Conservation (phyloP, 108 stramenopile genomes). For the Nannochloropsis granulata region DNA sequence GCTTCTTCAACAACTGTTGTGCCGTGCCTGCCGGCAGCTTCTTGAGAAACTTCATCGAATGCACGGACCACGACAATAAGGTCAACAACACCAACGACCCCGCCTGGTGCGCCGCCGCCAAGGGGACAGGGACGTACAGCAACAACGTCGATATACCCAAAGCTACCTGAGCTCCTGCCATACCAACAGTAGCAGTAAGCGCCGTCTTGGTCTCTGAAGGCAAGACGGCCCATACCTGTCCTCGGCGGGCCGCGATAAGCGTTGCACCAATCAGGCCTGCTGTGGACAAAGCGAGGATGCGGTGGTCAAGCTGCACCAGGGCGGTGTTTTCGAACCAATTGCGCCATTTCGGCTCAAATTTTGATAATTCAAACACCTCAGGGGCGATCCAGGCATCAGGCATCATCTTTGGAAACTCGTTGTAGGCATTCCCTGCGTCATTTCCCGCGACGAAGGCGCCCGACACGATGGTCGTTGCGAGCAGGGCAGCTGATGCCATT, state of each 20-base stretch:
- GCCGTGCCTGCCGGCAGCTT: neutral
- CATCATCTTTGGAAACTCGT: slow-evolving; percentile 75
- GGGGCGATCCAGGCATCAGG: slow-evolving; percentile 68
- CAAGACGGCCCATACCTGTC: slow-evolving; percentile 21
- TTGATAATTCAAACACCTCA: slow-evolving; percentile 34
- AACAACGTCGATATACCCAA: slow-evolving; percentile 88
- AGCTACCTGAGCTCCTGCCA: slow-evolving; percentile 71
- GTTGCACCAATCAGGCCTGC: slow-evolving; percentile 45
- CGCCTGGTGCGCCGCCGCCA: slow-evolving; percentile 89
- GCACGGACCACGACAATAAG: slow-evolving; percentile 47
- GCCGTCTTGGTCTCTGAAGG: slow-evolving; percentile 14
- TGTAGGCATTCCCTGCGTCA: slow-evolving; percentile 87
- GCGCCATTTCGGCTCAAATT: slow-evolving; percentile 43
- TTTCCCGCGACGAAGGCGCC: slow-evolving; percentile 97
- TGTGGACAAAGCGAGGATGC: slow-evolving; percentile 71
- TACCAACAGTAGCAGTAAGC: slow-evolving; percentile 44
- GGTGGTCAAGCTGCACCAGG: slow-evolving; percentile 93
- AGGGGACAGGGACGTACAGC: slow-evolving; percentile 72
- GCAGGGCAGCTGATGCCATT: neutral
- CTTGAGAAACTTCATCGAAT: slow-evolving; percentile 25
- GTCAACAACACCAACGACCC: slow-evolving; percentile 81
- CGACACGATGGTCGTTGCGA: slow-evolving; percentile 55
- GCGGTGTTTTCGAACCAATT: slow-evolving; percentile 93
- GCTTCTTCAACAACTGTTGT: neutral
- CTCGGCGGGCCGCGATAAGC: slow-evolving; percentile 27